Evolutionary conservation across 2,329 filamentous ascomycete genomes (phyloP), one percentile per base, ranked within the genome.

Genomic region (Colletotrichum ledebouriae): DNA sequence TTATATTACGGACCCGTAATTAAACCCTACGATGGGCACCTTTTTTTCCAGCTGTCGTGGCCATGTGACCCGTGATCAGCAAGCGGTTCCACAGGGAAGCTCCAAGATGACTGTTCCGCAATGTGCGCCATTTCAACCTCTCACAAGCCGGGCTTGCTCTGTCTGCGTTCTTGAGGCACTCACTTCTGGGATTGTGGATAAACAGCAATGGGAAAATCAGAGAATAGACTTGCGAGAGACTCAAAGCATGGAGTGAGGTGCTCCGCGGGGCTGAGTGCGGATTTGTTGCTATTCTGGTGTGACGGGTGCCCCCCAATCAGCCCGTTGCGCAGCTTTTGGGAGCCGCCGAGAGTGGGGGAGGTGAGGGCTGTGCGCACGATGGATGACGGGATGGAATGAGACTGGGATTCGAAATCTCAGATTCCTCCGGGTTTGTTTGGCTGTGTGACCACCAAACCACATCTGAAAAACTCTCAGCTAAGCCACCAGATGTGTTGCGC

Each of bases 271-370:
- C 25, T 37, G 17, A 44, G 15, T 56, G 50, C 59, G 49, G 50
- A 47, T 39, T 3, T 46, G 59, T 33, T 56, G 50, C 50, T 62
- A 47, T 62, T 62, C 49, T 62, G 9, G 49, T 62, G 49, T 17
- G 59, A 55, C 34, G 29, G 34, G 22, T 60, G n/a, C 12, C 11
- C 12, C 41, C 44, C 42, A 29, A 29, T 29, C 29, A 29, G 7
- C 5, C 29, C n/a, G 29, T 29, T 9, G 29, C 29, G 29, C 9
- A 7, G 29, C 29, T 2, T 29, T 39, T 39, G 11, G 37, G 37
- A 13, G 37, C 37, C 3, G 11, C 37, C 37, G 37, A 39, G 37
- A 39, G 37, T 3, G 37, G 29, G 50, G 60, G 50, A 49, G 33
- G 6, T 17, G 22, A 33, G 29, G 20, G 44, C 34, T 41, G 59